Evolutionary conservation across 352 stramenopile species (phyloP).

Genomic region (Globisporangium cederbergense): DNA sequence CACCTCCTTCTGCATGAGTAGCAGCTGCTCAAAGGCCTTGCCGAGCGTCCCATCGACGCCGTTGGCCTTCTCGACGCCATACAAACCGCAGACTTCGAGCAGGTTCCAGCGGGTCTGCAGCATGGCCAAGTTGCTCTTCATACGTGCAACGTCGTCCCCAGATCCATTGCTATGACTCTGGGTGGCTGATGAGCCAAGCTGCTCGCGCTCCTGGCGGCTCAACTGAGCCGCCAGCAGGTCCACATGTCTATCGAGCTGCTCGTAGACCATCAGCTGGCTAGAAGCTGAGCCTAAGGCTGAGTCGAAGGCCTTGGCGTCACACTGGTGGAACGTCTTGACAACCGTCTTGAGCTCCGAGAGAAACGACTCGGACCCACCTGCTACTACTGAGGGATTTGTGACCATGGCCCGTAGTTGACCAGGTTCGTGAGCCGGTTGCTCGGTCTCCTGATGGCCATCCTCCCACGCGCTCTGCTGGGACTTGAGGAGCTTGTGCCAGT

Average conservation of each 20-base stretch:
- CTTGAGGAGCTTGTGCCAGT: slow-evolving; percentile 68
- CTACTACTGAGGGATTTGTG: not conserved
- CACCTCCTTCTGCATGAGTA: slow-evolving; percentile 49
- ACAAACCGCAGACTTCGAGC: slow-evolving; percentile 46
- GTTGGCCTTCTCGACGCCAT: slow-evolving; percentile 37
- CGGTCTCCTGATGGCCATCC: too few relatives aligned
- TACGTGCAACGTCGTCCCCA: slow-evolving; percentile 1
- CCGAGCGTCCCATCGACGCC: slow-evolving; percentile 32
- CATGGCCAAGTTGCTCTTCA: slow-evolving; percentile 19
- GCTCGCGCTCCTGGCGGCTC: slow-evolving; percentile 28
- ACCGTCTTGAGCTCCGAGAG: slow-evolving; percentile 50
- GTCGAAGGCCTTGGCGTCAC: slow-evolving; percentile 13
- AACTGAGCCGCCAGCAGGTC: slow-evolving; percentile 44
- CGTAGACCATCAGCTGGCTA: slow-evolving; percentile 28
- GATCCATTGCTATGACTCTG: not conserved
- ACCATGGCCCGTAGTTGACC: not conserved
- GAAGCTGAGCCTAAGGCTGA: slow-evolving; percentile 1
- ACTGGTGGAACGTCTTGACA: slow-evolving; percentile 45
- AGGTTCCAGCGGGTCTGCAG: slow-evolving; percentile 50
- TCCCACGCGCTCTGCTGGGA: slow-evolving; percentile 8
- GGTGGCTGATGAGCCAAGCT: too few relatives aligned
- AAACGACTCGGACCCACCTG: slow-evolving; percentile 34
- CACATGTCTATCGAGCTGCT: slow-evolving; percentile 55
- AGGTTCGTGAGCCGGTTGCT: not conserved
- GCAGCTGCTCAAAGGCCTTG: slow-evolving; percentile 31